Evolutionary conservation across 2,329 filamentous ascomycete genomes (phyloP).

Genomic region (Aspergillus ruber): DNA sequence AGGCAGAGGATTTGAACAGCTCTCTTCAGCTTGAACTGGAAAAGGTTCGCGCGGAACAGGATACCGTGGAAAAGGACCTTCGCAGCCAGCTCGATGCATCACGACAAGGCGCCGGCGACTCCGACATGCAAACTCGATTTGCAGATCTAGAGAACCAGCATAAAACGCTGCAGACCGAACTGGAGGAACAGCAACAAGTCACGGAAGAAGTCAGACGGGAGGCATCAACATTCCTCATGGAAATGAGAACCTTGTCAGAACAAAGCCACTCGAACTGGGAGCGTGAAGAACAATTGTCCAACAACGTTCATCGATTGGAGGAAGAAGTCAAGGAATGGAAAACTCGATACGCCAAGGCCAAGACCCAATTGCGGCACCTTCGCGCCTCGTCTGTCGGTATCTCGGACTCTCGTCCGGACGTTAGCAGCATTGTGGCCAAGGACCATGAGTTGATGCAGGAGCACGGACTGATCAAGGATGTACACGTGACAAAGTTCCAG

Average conservation of each 20-base stretch:
- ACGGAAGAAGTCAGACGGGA: slow-evolving; percentile 83
- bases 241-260: slow-evolving; percentile 82
- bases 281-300: slow-evolving; percentile 70
- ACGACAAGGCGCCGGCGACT: slow-evolving; percentile 33
- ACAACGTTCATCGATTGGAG: slow-evolving; percentile 69
- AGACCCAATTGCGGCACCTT: slow-evolving; percentile 77
- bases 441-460: slow-evolving; percentile 67
- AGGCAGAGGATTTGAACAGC: slow-evolving; percentile 72
- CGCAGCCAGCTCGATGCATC: slow-evolving; percentile 54
- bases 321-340: slow-evolving; percentile 85
- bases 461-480: slow-evolving; percentile 76
- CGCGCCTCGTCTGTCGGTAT: slow-evolving; percentile 75
- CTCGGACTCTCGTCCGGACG: slow-evolving; percentile 39
- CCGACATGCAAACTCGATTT: slow-evolving; percentile 57
- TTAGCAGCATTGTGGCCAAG: slow-evolving; percentile 48
- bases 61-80: slow-evolving; percentile 56
- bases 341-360: slow-evolving; percentile 76
- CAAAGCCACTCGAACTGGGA: slow-evolving; percentile 73
- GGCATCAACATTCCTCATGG: slow-evolving; percentile 72
- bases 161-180: slow-evolving; percentile 56
- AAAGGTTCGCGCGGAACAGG: slow-evolving; percentile 62
- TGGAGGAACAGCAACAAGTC: slow-evolving; percentile 69
- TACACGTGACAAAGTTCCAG: slow-evolving; percentile 92
- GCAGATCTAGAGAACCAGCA: slow-evolving; percentile 56
- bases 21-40: slow-evolving; percentile 74